These are phyloP conservation scores for Pythium phragmitis DNA, from an alignment of 352 stramenopile genomes.

Conservation along the genomic window DNA sequence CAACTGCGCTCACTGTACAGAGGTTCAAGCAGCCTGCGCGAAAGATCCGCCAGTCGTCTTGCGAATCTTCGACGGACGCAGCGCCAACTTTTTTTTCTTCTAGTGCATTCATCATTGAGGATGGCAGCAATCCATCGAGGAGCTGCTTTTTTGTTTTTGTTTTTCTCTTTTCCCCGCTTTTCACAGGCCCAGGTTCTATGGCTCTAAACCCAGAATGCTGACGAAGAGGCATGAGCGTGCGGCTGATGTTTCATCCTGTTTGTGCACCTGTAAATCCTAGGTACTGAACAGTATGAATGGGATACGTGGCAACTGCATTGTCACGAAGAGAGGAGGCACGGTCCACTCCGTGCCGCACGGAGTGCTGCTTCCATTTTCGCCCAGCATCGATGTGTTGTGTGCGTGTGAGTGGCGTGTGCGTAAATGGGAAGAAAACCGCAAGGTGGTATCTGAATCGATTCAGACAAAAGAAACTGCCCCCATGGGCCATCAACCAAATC, in stretches of 20 bases:
- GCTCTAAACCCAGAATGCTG: neutral
- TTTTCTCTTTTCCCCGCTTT: neutral
- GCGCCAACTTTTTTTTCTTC: neutral
- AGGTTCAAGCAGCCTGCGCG: conserved; percentile 6
- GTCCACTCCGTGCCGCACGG: neutral
- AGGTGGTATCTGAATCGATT: neutral
- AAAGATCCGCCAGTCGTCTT: neutral
- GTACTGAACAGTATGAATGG: neutral
- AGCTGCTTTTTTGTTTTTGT: neutral
- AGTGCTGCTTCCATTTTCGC: conserved; percentile 11
- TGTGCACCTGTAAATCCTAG: neutral
- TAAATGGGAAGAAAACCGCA: conserved; percentile 8
- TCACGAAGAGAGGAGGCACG: neutral
- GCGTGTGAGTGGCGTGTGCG: neutral
- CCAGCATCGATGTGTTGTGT: neutral
- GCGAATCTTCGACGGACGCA: conserved; percentile 9
- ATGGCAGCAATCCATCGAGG: neutral
- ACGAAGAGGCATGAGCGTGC: conserved; percentile 10
- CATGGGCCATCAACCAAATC: too few species aligned
- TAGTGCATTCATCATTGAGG: neutral
- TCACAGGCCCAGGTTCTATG: conserved; percentile 4
- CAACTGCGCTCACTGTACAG: neutral
- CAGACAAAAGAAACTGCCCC: too few species aligned
- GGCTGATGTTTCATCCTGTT: neutral
- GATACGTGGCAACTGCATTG: conserved; percentile 5